Evolutionary conservation across 2,329 filamentous ascomycete species (phyloP).

Genomic region (Arthrinium phaeospermum): DNA sequence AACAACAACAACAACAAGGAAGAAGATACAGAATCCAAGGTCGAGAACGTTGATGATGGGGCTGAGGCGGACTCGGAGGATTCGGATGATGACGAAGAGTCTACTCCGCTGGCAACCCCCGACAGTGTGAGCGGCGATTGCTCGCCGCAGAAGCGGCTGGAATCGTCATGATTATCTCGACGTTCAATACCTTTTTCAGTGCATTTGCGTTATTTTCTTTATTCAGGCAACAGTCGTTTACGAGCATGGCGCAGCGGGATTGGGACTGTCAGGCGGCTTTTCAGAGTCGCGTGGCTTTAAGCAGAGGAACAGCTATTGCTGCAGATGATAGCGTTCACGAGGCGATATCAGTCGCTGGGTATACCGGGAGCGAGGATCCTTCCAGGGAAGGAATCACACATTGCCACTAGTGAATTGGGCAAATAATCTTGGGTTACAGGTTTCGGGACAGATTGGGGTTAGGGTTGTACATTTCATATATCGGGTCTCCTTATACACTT

Average conservation of each 20-base stretch:
- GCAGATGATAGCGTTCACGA: neutral
- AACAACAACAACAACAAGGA: slow-evolving; percentile 20
- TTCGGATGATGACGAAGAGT: slow-evolving; percentile 10
- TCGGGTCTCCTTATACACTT: neutral
- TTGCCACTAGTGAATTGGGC: neutral
- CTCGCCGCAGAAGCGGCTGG: slow-evolving; percentile 16
- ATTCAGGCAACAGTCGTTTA: neutral
- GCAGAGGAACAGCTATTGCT: neutral
- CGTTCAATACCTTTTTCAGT: neutral
- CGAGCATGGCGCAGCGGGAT: slow-evolving; percentile 16
- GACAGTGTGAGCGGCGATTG: slow-evolving; percentile 17
- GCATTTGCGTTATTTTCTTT: neutral
- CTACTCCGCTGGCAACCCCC: neutral
- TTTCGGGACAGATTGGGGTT: neutral
- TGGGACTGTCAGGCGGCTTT: neutral
- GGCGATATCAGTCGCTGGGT: neutral
- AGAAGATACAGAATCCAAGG: slow-evolving; percentile 20
- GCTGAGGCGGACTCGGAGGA: slow-evolving; percentile 23
- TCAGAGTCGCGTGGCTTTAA: neutral
- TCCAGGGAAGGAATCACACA: neutral
- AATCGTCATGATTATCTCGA: neutral
- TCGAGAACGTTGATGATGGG: slow-evolving; percentile 19
- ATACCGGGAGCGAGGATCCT: neutral
- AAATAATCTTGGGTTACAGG: neutral
- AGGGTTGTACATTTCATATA: slow-evolving; percentile 3